Evolutionary conservation across 2,329 filamentous ascomycete species (phyloP).

Genomic region (Hypoxylon sp.): DNA sequence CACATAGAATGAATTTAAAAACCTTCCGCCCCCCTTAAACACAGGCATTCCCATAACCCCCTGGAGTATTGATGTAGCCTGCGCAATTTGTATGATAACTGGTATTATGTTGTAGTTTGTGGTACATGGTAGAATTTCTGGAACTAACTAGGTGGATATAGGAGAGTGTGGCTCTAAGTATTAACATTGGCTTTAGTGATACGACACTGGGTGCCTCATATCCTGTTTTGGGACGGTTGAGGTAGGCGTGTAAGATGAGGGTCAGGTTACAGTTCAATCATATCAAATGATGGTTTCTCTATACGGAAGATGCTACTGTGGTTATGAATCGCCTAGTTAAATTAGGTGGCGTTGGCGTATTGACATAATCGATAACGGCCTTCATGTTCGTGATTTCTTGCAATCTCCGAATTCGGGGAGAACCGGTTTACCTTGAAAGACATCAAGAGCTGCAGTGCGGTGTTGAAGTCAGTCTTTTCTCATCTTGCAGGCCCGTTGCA

Average conservation of each 20-base stretch:
- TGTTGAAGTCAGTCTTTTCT: neutral
- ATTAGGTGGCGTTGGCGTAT: neutral
- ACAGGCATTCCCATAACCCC: neutral
- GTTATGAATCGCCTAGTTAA: neutral
- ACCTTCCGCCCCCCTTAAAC: no score
- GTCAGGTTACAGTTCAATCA: neutral
- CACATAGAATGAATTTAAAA: no score
- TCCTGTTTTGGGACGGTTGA: no score
- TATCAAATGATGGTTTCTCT: neutral
- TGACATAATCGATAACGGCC: neutral
- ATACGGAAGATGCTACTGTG: neutral
- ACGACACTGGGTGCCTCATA: neutral
- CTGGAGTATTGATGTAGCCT: neutral
- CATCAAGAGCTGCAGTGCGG: neutral
- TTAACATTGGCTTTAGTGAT: neutral
- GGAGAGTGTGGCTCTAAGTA: neutral
- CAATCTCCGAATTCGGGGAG: neutral
- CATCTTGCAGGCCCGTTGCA: no score
- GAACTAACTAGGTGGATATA: neutral
- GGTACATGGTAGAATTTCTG: neutral
- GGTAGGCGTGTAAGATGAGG: no score
- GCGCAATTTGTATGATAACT: neutral
- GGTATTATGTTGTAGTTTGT: neutral
- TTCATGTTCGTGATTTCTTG: neutral
- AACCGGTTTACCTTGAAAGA: neutral